phyloP scores from a whole-genome alignment of 768 basidiomycete species.

The Pleurotus eryngii region DNA sequence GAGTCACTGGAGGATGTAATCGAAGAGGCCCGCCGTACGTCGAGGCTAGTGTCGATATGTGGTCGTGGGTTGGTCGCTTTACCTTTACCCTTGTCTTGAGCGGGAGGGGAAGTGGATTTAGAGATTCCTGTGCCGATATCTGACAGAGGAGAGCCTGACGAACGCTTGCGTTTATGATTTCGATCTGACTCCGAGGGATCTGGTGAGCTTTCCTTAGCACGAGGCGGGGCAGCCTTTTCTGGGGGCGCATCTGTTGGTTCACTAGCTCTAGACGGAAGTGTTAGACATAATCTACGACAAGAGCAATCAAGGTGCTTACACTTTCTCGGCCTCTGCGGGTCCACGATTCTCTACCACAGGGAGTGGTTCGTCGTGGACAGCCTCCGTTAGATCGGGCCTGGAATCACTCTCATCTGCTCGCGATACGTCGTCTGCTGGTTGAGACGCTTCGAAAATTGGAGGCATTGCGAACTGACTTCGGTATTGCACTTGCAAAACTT shows the following conservation, averaged over 20 bases:
- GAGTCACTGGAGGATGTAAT: conserved; percentile 36
- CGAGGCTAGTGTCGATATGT: conserved; percentile 26
- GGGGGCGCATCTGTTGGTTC: background rate
- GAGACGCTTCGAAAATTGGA: too few relatives aligned
- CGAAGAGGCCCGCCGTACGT: conserved; percentile 48
- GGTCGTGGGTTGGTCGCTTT: conserved; percentile 24
- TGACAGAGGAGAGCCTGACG: background rate
- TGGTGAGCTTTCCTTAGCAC: background rate
- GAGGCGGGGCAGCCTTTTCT: background rate
- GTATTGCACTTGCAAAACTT: too few relatives aligned
- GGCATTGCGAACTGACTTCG: too few relatives aligned
- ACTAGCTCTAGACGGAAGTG: background rate
- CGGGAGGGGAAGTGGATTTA: background rate
- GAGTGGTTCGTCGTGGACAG: too few relatives aligned
- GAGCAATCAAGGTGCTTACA: background rate
- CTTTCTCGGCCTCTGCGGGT: too few relatives aligned
- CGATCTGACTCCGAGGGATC: background rate
- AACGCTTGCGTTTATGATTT: background rate
- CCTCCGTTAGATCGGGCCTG: too few relatives aligned
- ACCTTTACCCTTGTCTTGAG: conserved; percentile 30
- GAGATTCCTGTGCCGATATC: background rate
- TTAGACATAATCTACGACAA: background rate
- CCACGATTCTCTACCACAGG: too few relatives aligned
- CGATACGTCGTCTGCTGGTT: too few relatives aligned
- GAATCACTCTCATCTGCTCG: too few relatives aligned